Evolutionary conservation across 2,329 filamentous ascomycete species (phyloP), one percentile per base, ranked within the genome.

Genomic region (Penicillium sp.): DNA sequence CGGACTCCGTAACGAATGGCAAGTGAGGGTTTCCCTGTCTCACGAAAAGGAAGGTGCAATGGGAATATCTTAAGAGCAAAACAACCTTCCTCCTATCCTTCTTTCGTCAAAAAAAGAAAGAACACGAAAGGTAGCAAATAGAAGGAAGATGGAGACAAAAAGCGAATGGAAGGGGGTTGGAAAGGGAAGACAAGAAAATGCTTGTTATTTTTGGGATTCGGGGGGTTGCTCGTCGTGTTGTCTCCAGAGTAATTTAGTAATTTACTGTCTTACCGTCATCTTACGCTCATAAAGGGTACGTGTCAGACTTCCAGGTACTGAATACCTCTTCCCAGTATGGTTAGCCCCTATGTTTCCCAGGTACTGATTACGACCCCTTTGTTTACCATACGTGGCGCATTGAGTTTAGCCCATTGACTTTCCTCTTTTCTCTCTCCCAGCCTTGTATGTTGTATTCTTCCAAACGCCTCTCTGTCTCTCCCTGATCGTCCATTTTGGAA

Each of bases 101-200:
- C 62, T 62, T 52, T 45, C 25, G 38, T 52, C 52, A 55, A 56
- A 61, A n/a, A 61, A 57, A 63, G 63, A 61, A 68, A 67, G 61
- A 63, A 60, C 63, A 67, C 62, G 62, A 57, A 67, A 67, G 65
- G 57, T 62, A 60, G 71, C 76, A 56, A 62, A 68, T 66, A 62
- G 62, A 67, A 64, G 60, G 62, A 64, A 60, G 62, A 64, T 65
- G 59, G 62, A 63, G 60, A 63, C 59, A 60, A 58, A 59, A 64
- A 66, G 64, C 59, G 59, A 64, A 69, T 61, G 61, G 52, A 57
- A 66, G 61, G 59, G 57, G 61, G 71, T 56, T 57, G 54, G 41
- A 29, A 27, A 52, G 56, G 37, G 52, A 58, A 60, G 59, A 40
- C 53, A 38, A 54, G 52, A 66, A 66, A 65, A 60, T 58, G 62